Evolutionary conservation across 2,329 filamentous ascomycete genomes (phyloP), one percentile per base, ranked within the genome.

Genomic region (Domatiomyces catenatus): DNA sequence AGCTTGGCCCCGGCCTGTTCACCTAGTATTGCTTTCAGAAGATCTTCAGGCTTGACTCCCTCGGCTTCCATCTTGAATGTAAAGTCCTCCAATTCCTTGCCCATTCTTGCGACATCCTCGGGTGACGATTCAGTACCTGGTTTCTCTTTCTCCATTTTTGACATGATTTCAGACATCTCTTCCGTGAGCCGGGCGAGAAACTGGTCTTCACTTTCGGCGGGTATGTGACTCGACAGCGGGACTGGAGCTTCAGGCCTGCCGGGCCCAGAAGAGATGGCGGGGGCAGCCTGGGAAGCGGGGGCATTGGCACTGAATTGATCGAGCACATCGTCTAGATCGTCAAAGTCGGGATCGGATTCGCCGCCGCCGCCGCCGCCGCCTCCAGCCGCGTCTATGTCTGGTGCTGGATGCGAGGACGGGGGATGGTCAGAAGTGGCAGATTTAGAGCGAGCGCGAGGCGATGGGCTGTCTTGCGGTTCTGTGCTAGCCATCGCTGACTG

Each of bases 241-340:
- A 59, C 54, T 60, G 54, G 32, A 52, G 52, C 17, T 57, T 52
- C 36, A 28, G 62, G 57, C 44, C 58, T 56, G 26, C 64, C 56
- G 20, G 65, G 61, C 19, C 69, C 69, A 5, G 69, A 62, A 8
- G 67, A 56, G 43, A 60, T 59, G 44, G 58, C 57, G 46, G n/a
- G n/a, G n/a, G 52, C 58, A 32, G 45, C 50, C 47, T 39, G 48
- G 55, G 59, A 65, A 62, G 64, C 72, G 75, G 57, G 39, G 36
- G 52, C 52, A 24, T 58, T 58, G 10, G 83, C 69, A 43, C 83
- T 81, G 69, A 98, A 98, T 57, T 95, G 85, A 63, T 95, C 87
- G 22, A 98, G 81, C 67, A 96, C 84, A 60, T 96, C 87, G 68
- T 98, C 92, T 44, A 98, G 72, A 62, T 96, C 92, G 62, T 95